Percentiles rank a stretch among this genome's conserved stretches.
These are phyloP conservation scores for Podospora pseudocomata DNA, from an alignment of 495 filamentous ascomycete genomes.

Conservation along the genomic window DNA sequence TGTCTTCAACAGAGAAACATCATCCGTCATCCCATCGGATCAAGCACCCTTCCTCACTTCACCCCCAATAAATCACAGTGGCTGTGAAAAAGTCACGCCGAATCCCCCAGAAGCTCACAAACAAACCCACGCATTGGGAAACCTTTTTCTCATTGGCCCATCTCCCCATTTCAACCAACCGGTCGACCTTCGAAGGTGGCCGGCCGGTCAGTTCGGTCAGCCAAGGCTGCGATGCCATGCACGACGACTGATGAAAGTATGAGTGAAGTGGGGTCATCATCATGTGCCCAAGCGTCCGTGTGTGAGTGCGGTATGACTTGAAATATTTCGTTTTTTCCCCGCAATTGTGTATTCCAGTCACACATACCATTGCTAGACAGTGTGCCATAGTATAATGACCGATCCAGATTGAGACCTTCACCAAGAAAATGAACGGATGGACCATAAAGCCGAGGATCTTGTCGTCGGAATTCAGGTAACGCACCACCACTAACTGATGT, in stretches of 20 bases:
- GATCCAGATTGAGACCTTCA: no score
- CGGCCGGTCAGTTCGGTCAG: not conserved
- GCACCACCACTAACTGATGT: not conserved
- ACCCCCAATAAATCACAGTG: not conserved
- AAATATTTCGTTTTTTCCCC: not conserved
- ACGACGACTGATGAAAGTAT: not conserved
- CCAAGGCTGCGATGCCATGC: not conserved
- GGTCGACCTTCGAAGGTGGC: not conserved
- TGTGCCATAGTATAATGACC: no score
- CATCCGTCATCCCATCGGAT: not conserved
- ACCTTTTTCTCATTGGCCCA: not conserved
- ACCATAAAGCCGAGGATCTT: not conserved
- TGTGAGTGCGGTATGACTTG: not conserved
- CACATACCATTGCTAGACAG: no score
- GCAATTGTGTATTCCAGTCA: not conserved
- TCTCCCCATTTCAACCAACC: not conserved
- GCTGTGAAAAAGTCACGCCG: not conserved
- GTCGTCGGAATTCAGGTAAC: not conserved
- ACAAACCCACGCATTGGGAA: not conserved
- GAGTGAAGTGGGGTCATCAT: not conserved
- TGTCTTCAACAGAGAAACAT: no score
- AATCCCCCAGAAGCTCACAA: not conserved
- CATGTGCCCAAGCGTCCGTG: not conserved
- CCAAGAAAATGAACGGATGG: not conserved
- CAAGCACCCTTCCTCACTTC: not conserved